Percentiles rank a stretch among this genome's conserved stretches.
Evolutionary conservation across 176 grass and related monocot genomes (phyloP).

Genomic region (maize (Zea mays)): Zm-B73-REFERENCE-NAM-5.0 NC_050103.1:141969501-141970000

Average conservation of each 20-base stretch:
- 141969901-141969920: not conserved
- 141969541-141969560: not conserved
- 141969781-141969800: conserved; percentile 42
- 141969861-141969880: conserved; percentile 14
- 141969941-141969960: not conserved
- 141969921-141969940: not conserved
- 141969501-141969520: not conserved
- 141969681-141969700: not conserved
- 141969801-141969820: conserved; percentile 46
- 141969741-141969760: conserved; percentile 15
- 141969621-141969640: not conserved
- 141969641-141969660: not conserved
- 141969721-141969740: not conserved
- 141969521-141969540: not conserved
- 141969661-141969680: not conserved
- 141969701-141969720: not conserved
- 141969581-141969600: not conserved
- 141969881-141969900: not conserved
- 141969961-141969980: not conserved
- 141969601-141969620: too few species aligned
- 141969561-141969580: not conserved
- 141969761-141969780: not conserved
- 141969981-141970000: not conserved
- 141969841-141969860: conserved; percentile 53
- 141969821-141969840: conserved; percentile 9